Evolutionary conservation across 208 protist species (phyloP).

Genomic region (Leishmania tarentolae): DNA sequence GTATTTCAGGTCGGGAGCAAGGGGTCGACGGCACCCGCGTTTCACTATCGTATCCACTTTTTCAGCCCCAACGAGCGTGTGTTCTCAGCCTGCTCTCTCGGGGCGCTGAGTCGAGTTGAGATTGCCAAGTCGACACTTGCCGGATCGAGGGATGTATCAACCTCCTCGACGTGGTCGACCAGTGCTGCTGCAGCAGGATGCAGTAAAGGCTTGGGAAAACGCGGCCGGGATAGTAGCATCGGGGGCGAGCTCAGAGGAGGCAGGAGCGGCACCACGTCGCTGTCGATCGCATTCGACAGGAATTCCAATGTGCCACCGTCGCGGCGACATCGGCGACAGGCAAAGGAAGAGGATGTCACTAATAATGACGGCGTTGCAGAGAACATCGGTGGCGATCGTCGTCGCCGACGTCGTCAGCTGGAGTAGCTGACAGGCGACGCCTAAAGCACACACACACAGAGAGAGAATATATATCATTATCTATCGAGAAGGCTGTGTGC

Average conservation of each 20-base stretch:
- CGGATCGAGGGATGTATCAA: slow-evolving; percentile 5
- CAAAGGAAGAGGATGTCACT: slow-evolving; percentile 10
- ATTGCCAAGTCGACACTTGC: slow-evolving; percentile 39
- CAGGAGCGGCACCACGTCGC: background rate
- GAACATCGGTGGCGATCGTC: slow-evolving; percentile 2
- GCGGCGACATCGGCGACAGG: slow-evolving; percentile 8
- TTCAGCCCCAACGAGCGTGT: slow-evolving; percentile 77
- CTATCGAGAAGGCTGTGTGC: too few relatives aligned
- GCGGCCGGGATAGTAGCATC: background rate
- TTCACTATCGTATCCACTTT: slow-evolving; percentile 57
- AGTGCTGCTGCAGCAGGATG: slow-evolving; percentile 3
- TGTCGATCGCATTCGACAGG: slow-evolving; percentile 12
- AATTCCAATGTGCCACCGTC: slow-evolving; percentile 16
- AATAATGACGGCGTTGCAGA: slow-evolving; percentile 1
- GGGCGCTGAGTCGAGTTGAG: slow-evolving; percentile 73
- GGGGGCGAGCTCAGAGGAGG: background rate
- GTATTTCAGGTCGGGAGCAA: slow-evolving; percentile 26
- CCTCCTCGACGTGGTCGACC: slow-evolving; percentile 9
- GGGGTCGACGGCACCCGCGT: slow-evolving; percentile 39
- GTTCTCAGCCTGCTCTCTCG: slow-evolving; percentile 78
- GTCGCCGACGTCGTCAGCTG: slow-evolving; percentile 9
- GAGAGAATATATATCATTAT: background rate
- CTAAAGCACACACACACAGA: background rate
- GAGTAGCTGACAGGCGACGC: background rate
- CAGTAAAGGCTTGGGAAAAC: slow-evolving; percentile 14